Base-by-base conservation (phyloP, 208 protist species). In the Acanthamoeba royreba region DNA sequence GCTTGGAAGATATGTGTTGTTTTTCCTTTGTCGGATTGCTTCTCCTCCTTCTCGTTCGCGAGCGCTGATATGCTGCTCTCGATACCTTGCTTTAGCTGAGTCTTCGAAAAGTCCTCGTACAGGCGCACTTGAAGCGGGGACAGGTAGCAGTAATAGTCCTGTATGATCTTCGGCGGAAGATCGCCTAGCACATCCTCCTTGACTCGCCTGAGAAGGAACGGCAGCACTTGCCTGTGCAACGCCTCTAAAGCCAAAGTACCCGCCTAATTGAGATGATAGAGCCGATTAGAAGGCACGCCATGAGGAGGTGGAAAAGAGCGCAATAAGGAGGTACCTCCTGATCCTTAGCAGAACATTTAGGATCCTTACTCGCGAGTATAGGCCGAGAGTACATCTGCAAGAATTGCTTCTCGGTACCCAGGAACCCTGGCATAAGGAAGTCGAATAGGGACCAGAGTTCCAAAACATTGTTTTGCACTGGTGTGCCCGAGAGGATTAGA, bases 381-480 rank as follows among this genome's bases (percentile, higher is more conserved):
- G 98, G 97, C 92, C 95, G 95, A 22, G 87, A 91, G 93, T 98
- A 99, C 17, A 79, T n/a, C 17, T 94, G 79, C 31, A 97, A 74
- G 93, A 99, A 98, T 8, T 97, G 87, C 13, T 72, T 49, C 77
- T 97, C 96, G 0, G 95, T 98, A 28, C 98, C 98, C 19, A 99
- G 94, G 93, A 98, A 99, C 2, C 98, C 98, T 0, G 98, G 98
- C 98, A 99, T 98, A 15, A 99, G 94, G 74, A 99, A 99, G 85
- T 99, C 98, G 94, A 99, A 98, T 2, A 99, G 94, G 7, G 98
- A 97, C 98, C 98, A 99, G 17, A 99, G 94, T 85, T 99, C 98
- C 0, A 97, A 42, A 15, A 97, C 97, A 87, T 98, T 97, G 92
- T 99, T 99, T 92, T 99, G 97, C 58, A 99, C 96, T 4, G 98